Evolutionary conservation across 1,284 basidiomycete genomes (phyloP), one percentile per base, ranked within the genome.

Genomic region (Fomes fomentarius): DNA sequence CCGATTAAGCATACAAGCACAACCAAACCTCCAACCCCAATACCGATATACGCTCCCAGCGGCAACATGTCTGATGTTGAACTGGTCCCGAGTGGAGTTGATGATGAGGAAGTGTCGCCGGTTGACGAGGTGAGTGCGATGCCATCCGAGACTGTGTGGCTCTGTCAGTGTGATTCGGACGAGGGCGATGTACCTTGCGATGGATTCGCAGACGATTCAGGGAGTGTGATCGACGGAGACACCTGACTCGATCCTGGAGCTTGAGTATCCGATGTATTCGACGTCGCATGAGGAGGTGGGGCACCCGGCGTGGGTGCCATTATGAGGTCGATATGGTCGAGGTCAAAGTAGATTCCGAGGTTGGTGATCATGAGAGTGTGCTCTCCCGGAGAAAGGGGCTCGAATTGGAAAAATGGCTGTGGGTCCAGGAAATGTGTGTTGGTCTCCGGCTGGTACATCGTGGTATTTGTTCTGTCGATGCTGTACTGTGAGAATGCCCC

Each of bases 401-500:
- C 14, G 1, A 40, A 45, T 8, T n/a, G 3, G 35, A 37, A 51
- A 19, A 51, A 51, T 22, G 17, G 28, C 34, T 31, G 42, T 21
- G 26, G 24, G 11, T 44, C 38, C 2, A 9, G 26, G 4, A 34
- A 8, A 3, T 17, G 4, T 8, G 12, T 31, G 19, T 39, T 37
- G 14, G 34, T 38, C 10, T 21, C n/a, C 2, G 50, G 50, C 21
- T 38, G 9, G 35, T 31, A 51, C 12, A 14, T 25, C 21, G 33
- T 12, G 1, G n/a, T 4, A 2, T 4, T 9, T 9, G 17, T 22
- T 15, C 26, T 21, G 33, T 51, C 50, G 21, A 51, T 24, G 15
- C 15, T 31, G 12, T 51, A 51, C 31, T 21, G 25, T 6, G 50
- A 51, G 25, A 39, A 44, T 10, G 50, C 45, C 15, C 50, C 50